A percentile compares a stretch with the other conserved stretches of the same genome.
Evolutionary conservation across 169 alveolate species (phyloP).

Genomic region (Theileria equi): DNA sequence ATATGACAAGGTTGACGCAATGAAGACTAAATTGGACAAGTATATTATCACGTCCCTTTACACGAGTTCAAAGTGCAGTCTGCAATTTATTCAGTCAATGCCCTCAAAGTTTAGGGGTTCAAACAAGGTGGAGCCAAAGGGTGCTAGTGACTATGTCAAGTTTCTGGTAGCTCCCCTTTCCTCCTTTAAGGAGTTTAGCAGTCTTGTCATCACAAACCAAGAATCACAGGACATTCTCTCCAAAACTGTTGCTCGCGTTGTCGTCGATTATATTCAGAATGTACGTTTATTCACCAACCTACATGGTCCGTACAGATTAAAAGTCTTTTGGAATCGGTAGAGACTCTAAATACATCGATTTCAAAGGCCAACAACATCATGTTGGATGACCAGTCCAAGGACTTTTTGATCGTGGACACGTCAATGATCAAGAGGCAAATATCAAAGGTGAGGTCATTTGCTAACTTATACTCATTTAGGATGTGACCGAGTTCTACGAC

Average conservation of each 20-base stretch:
- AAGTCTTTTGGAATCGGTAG: conserved; percentile 35
- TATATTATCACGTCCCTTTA: conserved; percentile 23
- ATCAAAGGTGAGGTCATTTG: neutral
- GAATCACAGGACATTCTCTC: conserved; percentile 13
- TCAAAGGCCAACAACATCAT: conserved; percentile 16
- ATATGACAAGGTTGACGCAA: no score
- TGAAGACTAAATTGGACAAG: no score
- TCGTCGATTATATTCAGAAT: conserved; percentile 26
- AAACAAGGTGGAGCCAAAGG: conserved; percentile 10
- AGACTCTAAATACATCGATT: conserved; percentile 48
- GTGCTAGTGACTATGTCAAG: conserved; percentile 54
- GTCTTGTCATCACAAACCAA: no score
- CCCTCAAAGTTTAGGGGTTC: conserved; percentile 52
- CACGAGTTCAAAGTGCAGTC: conserved; percentile 38
- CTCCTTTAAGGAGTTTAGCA: conserved; percentile 61
- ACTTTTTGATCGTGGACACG: conserved; percentile 41
- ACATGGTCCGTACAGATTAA: conserved; percentile 11
- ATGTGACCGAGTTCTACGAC: conserved; percentile 31
- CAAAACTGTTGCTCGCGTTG: conserved; percentile 20
- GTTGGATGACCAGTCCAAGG: conserved; percentile 33
- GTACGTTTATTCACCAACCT: conserved; percentile 1
- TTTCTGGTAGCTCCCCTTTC: conserved; percentile 51
- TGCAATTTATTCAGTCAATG: conserved; percentile 62
- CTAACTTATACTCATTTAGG: neutral
- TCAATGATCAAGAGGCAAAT: conserved; percentile 36